Percentiles rank a stretch among this genome's conserved stretches.
Evolutionary conservation across 768 basidiomycete genomes (phyloP).

Genomic region (Mycena metata): DNA sequence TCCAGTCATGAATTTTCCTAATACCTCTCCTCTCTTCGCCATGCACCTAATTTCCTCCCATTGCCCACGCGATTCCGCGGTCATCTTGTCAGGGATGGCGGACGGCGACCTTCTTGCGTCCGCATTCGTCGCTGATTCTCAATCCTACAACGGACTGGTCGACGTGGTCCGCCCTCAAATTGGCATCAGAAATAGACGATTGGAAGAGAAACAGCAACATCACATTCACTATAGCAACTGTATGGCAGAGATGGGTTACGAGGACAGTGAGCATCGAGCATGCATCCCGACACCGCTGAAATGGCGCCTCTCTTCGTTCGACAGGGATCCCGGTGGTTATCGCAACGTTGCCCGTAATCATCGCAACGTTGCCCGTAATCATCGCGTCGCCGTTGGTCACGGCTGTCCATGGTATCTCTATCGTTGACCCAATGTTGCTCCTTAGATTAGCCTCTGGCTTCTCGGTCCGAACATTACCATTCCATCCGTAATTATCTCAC

Average conservation of each 20-base stretch:
- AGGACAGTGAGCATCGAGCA: no score
- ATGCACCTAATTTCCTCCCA: constrained; percentile 3
- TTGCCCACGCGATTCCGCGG: constrained; percentile 16
- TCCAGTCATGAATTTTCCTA: constrained; percentile 17
- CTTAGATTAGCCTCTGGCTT: constrained; percentile 26
- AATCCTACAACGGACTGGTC: not conserved
- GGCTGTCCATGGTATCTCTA: constrained; percentile 14
- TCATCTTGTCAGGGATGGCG: not conserved
- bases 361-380: constrained; percentile 2
- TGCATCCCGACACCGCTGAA: not conserved
- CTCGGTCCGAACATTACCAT: constrained; percentile 5
- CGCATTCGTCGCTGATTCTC: constrained; percentile 11
- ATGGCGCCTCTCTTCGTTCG: not conserved
- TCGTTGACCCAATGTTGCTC: constrained; percentile 14
- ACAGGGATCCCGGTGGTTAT: not conserved
- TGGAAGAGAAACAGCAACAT: not conserved
- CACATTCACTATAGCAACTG: constrained; percentile 7
- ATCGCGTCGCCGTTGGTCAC: constrained; percentile 27
- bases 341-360: no score
- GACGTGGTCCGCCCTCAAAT: not conserved
- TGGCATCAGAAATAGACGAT: constrained; percentile 1
- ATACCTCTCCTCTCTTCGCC: constrained; percentile 1
- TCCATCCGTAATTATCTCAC: not conserved
- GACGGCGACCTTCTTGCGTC: constrained; percentile 2
- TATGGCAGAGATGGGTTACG: not conserved